Conservation (phyloP, 352 stramenopile species). For the Phytophthora syringae region DNA sequence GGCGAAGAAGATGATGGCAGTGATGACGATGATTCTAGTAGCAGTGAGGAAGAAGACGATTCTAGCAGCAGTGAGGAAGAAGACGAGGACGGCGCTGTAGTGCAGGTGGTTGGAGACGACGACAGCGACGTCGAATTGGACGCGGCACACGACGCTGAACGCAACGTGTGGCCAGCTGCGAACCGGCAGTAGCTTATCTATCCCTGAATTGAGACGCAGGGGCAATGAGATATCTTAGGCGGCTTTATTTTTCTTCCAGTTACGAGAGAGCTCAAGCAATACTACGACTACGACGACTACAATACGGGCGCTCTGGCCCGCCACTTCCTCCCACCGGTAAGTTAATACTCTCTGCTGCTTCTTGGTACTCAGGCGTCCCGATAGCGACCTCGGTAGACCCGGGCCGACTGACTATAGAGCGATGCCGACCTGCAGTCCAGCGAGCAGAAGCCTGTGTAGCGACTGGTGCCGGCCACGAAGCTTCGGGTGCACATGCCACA, state of each 20-base stretch:
- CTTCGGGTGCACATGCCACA: slow-evolving; percentile 69
- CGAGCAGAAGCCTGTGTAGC: slow-evolving; percentile 70
- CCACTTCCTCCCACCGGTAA: slow-evolving; percentile 15
- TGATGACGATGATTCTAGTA: slow-evolving; percentile 18
- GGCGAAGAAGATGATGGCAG: slow-evolving; percentile 27
- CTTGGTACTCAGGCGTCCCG: slow-evolving; percentile 24
- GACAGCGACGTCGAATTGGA: slow-evolving; percentile 28
- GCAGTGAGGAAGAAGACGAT: too few relatives aligned
- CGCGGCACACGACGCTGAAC: slow-evolving; percentile 29
- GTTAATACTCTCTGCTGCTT: slow-evolving; percentile 22
- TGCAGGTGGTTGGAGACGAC: slow-evolving; percentile 22
- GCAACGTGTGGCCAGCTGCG: slow-evolving; percentile 29
- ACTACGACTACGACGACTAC: slow-evolving; percentile 19
- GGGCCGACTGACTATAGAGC: slow-evolving; percentile 48
- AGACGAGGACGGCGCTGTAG: slow-evolving; percentile 22
- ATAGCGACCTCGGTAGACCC: slow-evolving; percentile 42
- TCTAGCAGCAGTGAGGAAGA: slow-evolving; percentile 31
- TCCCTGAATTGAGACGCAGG: background rate
- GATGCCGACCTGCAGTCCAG: slow-evolving; percentile 82
- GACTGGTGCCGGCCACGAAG: slow-evolving; percentile 60
- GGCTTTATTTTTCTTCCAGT: slow-evolving; percentile 24
- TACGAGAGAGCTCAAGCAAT: background rate
- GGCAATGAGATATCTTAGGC: background rate
- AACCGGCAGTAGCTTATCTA: slow-evolving; percentile 17
- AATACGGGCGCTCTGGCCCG: slow-evolving; percentile 10